These are phyloP conservation scores for Starmerella floricola DNA, from an alignment of 805 yeast genomes.

Conservation along the genomic window DNA sequence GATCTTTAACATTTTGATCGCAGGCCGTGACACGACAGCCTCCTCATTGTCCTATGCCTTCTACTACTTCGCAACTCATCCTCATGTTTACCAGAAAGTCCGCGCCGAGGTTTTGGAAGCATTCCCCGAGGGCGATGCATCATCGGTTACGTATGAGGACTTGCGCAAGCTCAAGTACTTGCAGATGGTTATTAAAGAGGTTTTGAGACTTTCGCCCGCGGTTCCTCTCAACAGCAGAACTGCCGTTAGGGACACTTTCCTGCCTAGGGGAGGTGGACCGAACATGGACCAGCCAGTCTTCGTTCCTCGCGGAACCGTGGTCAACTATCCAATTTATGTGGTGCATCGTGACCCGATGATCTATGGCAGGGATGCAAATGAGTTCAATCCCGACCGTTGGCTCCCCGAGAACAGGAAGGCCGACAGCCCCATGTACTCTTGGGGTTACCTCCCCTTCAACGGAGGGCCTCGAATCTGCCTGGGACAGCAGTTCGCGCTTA, in stretches of 20 bases:
- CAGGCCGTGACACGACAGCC: constrained; percentile 43
- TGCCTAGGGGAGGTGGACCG: constrained; percentile 42
- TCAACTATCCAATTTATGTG: constrained; percentile 31
- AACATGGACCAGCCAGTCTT: constrained; percentile 31
- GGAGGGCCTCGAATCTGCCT: constrained; percentile 42
- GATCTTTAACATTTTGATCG: constrained; percentile 36
- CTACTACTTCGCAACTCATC: constrained; percentile 35
- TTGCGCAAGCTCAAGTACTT: constrained; percentile 36
- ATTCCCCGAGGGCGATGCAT: constrained; percentile 22
- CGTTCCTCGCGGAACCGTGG: constrained; percentile 32
- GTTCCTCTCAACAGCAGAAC: constrained; percentile 37
- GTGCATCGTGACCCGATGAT: constrained; percentile 32
- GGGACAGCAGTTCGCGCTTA: constrained; percentile 42
- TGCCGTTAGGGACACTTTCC: constrained; percentile 34
- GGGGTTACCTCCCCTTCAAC: constrained; percentile 38
- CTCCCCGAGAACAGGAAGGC: constrained; percentile 12
- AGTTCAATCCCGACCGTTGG: constrained; percentile 41
- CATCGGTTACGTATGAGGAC: constrained; percentile 31
- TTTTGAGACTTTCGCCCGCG: constrained; percentile 37
- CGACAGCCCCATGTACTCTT: constrained; percentile 28
- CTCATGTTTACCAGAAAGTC: constrained; percentile 30
- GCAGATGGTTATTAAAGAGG: constrained; percentile 35
- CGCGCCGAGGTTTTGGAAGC: constrained; percentile 23
- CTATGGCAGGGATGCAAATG: constrained; percentile 35
- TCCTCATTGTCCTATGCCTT: constrained; percentile 35